Evolutionary conservation across 2,329 filamentous ascomycete species (phyloP).

Genomic region (Simplicillium aogashimaense): DNA sequence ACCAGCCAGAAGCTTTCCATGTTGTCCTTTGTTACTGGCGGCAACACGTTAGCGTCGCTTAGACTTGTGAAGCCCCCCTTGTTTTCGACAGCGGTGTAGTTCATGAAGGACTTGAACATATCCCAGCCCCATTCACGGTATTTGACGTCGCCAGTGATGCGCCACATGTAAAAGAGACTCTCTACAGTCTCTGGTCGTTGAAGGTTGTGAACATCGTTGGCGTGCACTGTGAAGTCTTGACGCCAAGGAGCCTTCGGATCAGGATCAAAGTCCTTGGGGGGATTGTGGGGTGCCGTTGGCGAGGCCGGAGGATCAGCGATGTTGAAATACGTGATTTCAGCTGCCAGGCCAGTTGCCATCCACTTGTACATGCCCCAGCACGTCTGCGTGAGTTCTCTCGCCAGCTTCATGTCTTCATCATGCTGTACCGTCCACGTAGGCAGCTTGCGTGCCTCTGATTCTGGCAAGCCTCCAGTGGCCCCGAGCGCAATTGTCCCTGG

Average conservation of each 20-base stretch:
- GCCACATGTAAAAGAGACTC: slow-evolving; percentile 96
- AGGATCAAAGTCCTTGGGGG: slow-evolving; percentile 39
- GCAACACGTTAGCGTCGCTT: slow-evolving; percentile 61
- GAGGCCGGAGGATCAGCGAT: slow-evolving; percentile 58
- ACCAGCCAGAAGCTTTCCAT: slow-evolving; percentile 99
- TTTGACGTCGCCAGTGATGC: slow-evolving; percentile 80
- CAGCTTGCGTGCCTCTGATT: slow-evolving; percentile 64
- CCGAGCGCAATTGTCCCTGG: slow-evolving; percentile 89
- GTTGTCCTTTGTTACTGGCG: slow-evolving; percentile 67
- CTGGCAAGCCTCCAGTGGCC: slow-evolving; percentile 67
- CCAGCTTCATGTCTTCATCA: slow-evolving; percentile 79
- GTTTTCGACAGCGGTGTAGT: slow-evolving; percentile 70
- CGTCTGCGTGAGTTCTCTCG: slow-evolving; percentile 86
- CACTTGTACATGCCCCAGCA: slow-evolving; percentile 97
- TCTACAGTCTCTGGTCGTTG: slow-evolving; percentile 97
- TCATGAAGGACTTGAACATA: slow-evolving; percentile 89
- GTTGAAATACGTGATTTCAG: slow-evolving; percentile 89
- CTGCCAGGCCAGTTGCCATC: slow-evolving; percentile 83
- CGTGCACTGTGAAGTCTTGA: slow-evolving; percentile 69
- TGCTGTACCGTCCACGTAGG: slow-evolving; percentile 67
- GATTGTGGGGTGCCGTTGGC: slow-evolving; percentile 38
- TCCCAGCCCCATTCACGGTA: slow-evolving; percentile 98
- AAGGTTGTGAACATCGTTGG: slow-evolving; percentile 82
- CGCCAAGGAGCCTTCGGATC: slow-evolving; percentile 56
- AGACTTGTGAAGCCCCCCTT: slow-evolving; percentile 77